A percentile compares a stretch with the other conserved stretches of the same genome.
phyloP scores from a whole-genome alignment of 2,329 filamentous ascomycete genomes.

The Aspergillus calidoustus region DNA sequence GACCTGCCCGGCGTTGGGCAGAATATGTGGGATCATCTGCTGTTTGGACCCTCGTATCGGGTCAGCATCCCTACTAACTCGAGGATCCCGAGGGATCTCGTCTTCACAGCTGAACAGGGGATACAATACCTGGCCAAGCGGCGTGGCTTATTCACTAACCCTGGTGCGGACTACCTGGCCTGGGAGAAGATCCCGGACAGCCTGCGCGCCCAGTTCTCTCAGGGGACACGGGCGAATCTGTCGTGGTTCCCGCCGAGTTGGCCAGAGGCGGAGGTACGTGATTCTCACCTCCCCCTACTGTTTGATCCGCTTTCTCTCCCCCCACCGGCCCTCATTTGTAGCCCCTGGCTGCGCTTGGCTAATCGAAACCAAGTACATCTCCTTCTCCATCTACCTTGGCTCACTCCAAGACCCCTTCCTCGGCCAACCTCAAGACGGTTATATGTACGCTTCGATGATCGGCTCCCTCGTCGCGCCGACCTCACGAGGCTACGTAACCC shows the following conservation, averaged over 20 bases:
- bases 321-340: too few species aligned
- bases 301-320: not conserved
- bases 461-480: conserved; percentile 39
- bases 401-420: conserved; percentile 19
- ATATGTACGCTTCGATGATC: conserved; percentile 35
- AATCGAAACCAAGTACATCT: not conserved
- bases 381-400: not conserved
- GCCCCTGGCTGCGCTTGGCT: too few species aligned
- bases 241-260: not conserved
- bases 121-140: too few species aligned
- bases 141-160: not conserved
- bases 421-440: conserved; percentile 28
- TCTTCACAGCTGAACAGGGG: not conserved
- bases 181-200: not conserved
- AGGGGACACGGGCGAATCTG: not conserved
- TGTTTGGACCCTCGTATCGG: conserved; percentile 8
- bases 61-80: conserved; percentile 1
- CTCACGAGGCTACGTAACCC: conserved; percentile 53
- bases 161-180: not conserved
- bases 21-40: conserved; percentile 17
- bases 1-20: conserved; percentile 5
- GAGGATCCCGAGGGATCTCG: not conserved
- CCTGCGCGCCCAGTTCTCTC: not conserved
- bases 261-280: conserved; percentile 3
- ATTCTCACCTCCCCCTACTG: not conserved